phyloP scores from a whole-genome alignment of 2,329 filamentous ascomycete genomes.

The Allantophomopsis cytisporea region DNA sequence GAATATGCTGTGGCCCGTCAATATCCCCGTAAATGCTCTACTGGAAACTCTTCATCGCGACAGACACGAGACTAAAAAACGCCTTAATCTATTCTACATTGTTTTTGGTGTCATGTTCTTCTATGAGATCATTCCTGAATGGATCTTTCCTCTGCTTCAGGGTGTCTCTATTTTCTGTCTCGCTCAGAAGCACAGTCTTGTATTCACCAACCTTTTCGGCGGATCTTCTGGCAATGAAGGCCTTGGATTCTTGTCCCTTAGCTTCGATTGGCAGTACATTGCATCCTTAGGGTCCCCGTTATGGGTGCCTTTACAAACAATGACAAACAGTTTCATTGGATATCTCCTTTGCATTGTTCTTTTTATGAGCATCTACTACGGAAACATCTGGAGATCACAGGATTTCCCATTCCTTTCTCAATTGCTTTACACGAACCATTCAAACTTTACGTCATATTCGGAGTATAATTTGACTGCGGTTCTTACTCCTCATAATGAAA shows the following conservation, averaged over 20 bases:
- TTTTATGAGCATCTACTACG: constrained; percentile 25
- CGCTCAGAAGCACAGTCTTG: constrained; percentile 23
- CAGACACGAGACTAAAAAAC: constrained; percentile 18
- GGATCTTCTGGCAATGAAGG: constrained; percentile 31
- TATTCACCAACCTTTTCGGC: constrained; percentile 35
- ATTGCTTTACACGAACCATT: constrained; percentile 22
- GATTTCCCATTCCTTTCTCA: constrained; percentile 29
- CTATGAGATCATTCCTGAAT: background rate
- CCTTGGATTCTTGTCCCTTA: constrained; percentile 23
- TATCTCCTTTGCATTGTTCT: constrained; percentile 17
- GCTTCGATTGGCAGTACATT: constrained; percentile 29
- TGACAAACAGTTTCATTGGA: constrained; percentile 20
- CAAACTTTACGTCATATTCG: constrained; percentile 20
- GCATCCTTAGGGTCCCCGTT: constrained; percentile 16
- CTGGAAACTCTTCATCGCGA: constrained; percentile 24
- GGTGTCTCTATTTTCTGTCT: constrained; percentile 30
- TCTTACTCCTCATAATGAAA: constrained; percentile 22
- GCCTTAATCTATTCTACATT: background rate
- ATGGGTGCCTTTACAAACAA: constrained; percentile 19
- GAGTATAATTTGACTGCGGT: constrained; percentile 29
- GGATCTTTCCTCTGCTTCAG: constrained; percentile 11
- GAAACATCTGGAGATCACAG: constrained; percentile 24
- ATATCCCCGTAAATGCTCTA: constrained; percentile 21
- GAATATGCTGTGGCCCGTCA: constrained; percentile 17
- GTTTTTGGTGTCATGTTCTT: background rate